phyloP scores from a whole-genome alignment of 768 basidiomycete species.

The Leucosporidium yakuticum region DNA sequence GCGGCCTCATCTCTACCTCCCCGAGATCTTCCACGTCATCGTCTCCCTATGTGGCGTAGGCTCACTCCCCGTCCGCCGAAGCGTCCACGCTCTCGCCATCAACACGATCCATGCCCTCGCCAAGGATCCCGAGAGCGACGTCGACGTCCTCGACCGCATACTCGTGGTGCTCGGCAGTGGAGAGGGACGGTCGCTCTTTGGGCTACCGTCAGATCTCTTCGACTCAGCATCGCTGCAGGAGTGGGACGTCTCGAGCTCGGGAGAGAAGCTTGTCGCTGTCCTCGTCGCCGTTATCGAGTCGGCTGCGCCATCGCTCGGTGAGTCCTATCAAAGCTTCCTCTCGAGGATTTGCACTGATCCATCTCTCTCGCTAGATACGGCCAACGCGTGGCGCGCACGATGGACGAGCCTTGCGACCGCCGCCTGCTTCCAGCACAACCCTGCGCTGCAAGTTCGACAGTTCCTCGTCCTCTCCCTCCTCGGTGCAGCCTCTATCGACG shows the following conservation, averaged over 20 bases:
- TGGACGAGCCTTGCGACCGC: conserved; percentile 88
- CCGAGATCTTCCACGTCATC: conserved; percentile 74
- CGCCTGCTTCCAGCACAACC: conserved; percentile 82
- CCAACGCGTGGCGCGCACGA: conserved; percentile 84
- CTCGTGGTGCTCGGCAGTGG: too few species aligned
- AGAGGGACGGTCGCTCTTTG: too few species aligned
- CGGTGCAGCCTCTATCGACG: conserved; percentile 78
- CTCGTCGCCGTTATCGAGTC: conserved; percentile 61
- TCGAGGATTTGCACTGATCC: not conserved
- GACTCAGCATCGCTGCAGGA: not conserved
- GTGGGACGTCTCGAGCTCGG: not conserved
- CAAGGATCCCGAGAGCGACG: conserved; percentile 23
- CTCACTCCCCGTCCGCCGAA: conserved; percentile 64
- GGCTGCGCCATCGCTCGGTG: conserved; percentile 65
- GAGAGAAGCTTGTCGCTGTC: conserved; percentile 52
- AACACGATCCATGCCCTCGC: conserved; percentile 70
- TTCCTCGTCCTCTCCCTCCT: conserved; percentile 63
- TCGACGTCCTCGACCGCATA: conserved; percentile 23
- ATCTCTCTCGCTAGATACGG: conserved; percentile 50
- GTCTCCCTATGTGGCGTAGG: conserved; percentile 72
- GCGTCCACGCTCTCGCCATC: conserved; percentile 72
- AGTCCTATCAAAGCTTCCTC: conserved; percentile 28
- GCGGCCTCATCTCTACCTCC: conserved; percentile 66
- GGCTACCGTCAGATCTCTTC: too few species aligned
- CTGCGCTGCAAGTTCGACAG: conserved; percentile 78